phyloP scores from a whole-genome alignment of 805 yeast genomes.

The Candida koratica region DNA sequence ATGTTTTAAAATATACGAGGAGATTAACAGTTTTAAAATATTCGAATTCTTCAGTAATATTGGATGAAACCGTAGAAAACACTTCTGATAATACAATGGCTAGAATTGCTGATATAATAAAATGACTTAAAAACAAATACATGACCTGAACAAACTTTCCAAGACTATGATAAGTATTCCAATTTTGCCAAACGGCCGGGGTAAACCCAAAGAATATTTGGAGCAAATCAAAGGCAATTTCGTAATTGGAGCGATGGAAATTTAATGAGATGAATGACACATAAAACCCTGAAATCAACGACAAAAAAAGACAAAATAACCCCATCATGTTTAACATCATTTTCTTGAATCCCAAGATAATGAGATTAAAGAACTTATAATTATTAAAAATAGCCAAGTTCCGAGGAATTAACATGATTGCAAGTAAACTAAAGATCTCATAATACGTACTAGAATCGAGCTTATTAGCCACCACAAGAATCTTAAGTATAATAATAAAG shows the following conservation, averaged over 20 bases:
- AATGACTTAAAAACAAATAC: constrained; percentile 52
- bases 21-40: constrained; percentile 38
- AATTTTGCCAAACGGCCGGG: constrained; percentile 56
- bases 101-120: constrained; percentile 50
- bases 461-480: constrained; percentile 16
- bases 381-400: constrained; percentile 48
- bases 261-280: constrained; percentile 50
- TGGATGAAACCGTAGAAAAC: constrained; percentile 30
- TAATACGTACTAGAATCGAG: constrained; percentile 19
- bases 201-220: constrained; percentile 56
- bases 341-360: constrained; percentile 46
- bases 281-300: constrained; percentile 53
- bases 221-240: constrained; percentile 49
- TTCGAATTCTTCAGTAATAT: constrained; percentile 38
- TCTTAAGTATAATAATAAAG: constrained; percentile 24
- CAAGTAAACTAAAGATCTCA: constrained; percentile 39
- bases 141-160: constrained; percentile 47
- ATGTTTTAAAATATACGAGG: constrained; percentile 33
- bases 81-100: constrained; percentile 50
- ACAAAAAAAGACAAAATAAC: constrained; percentile 44
- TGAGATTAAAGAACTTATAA: constrained; percentile 49
- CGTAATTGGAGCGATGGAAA: constrained; percentile 34
- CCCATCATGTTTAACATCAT: constrained; percentile 51
- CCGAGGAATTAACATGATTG: constrained; percentile 49
- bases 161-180: constrained; percentile 45